Evolutionary conservation across 179 eudicot genomes (phyloP), one percentile per base, ranked within the genome.

Genomic region (Dionaea muscipula): DNA sequence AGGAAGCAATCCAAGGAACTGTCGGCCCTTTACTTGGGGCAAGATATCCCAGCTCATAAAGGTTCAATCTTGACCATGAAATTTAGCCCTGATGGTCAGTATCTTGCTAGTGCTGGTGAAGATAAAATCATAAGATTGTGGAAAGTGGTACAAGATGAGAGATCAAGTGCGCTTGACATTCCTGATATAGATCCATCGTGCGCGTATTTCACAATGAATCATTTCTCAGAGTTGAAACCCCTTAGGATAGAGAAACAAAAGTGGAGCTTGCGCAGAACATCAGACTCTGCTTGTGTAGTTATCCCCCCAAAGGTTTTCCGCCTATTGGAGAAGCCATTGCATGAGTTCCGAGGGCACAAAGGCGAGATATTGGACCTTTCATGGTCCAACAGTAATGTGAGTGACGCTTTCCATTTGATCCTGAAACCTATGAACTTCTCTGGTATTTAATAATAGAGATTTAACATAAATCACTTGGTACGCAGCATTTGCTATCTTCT

Each of bases 11-110:
- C 72, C 49, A 90, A 83, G 67, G 94, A 90, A 53, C 72, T 90
- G 43, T 90, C 95, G 0, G 94, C 86, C 41, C 81, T 90, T 38
- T 90, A 81, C 62, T 50, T 45, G 13, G 85, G 84, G 44, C 97
- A 83, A 64, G 86, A 75, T 54, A 75, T 90, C 39, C 78, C 68
- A 60, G 97, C 95, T 40, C 97, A 90, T 57, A 63, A 81, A 51
- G 97, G 97, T 38, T 63, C 90, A 20, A 86, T 90, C 44, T 62
- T 80, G 78, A 60, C 86, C 0, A 90, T 89, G 97, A 83, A 83
- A 69, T 90, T 90, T 55, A 90, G 95, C 60, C 79, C 70, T 17
- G 83, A 86, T 57, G 95, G 97, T 21, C 72, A 65, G 39, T 90
- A 69, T 56, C 55, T 90, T 11, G 97, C 97, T 3, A 90, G 79